These are phyloP conservation scores for Chrysochromulina tobinii DNA, from an alignment of 78 protist genomes.

Conservation along the genomic window DNA sequence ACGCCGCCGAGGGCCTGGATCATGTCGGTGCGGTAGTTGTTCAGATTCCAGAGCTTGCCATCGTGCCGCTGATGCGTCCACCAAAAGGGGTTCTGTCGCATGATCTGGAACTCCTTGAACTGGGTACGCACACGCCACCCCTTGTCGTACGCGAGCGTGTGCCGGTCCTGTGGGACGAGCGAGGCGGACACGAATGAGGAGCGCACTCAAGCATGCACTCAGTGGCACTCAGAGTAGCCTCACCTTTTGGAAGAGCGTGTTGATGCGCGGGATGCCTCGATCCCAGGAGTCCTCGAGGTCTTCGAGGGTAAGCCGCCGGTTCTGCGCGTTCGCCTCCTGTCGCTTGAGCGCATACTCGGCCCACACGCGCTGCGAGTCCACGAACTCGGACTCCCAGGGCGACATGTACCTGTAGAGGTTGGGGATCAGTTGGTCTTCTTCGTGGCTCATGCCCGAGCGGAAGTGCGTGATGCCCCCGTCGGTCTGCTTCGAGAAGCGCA, in stretches of 20 bases:
- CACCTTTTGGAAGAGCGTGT: constrained; percentile 94
- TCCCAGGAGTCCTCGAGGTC: constrained; percentile 99
- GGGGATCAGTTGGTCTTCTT: constrained; percentile 97
- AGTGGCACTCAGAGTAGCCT: constrained; percentile 26
- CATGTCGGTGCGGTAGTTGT: constrained; percentile 99
- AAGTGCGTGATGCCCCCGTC: constrained; percentile 95
- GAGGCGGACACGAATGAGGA: constrained; percentile 53
- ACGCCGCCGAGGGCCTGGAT: constrained; percentile 99
- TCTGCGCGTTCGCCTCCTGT: constrained; percentile 94
- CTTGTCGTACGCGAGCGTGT: constrained; percentile 57
- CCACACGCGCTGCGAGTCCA: constrained; percentile 99
- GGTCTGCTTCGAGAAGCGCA: constrained; percentile 93
- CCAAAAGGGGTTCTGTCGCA: constrained; percentile 94
- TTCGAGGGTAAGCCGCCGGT: constrained; percentile 89
- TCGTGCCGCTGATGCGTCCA: constrained; percentile 99
- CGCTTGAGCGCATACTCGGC: constrained; percentile 88
- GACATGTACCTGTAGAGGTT: constrained; percentile 97
- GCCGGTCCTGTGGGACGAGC: constrained; percentile 89
- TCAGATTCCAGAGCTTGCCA: constrained; percentile 99
- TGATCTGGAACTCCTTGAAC: constrained; percentile 95
- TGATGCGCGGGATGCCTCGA: constrained; percentile 98
- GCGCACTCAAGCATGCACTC: not conserved
- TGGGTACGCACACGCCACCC: constrained; percentile 98
- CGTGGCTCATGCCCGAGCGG: constrained; percentile 96
- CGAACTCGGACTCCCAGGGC: constrained; percentile 99